Conservation (phyloP, 2,329 filamentous ascomycete genomes). For the Neofusicoccum ribis region DNA sequence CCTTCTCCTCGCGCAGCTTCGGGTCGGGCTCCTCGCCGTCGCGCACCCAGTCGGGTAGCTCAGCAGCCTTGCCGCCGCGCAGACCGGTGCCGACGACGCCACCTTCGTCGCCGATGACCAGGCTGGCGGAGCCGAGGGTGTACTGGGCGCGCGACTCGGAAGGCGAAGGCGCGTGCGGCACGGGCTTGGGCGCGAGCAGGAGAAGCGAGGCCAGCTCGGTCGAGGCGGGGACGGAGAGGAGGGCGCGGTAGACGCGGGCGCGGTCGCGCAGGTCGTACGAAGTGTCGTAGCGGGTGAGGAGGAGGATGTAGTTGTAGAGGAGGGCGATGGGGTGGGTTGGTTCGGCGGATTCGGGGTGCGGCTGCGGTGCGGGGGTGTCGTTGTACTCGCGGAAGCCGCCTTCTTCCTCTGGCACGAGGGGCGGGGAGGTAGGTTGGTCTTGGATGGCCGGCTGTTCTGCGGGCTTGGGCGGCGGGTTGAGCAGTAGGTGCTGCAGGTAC, state of each 20-base stretch:
- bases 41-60: conserved; percentile 81
- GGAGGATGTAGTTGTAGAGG: conserved; percentile 81
- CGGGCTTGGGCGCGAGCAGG: conserved; percentile 89
- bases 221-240: conserved; percentile 72
- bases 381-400: conserved; percentile 26
- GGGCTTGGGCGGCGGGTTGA: conserved; percentile 45
- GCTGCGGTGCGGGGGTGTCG: conserved; percentile 19
- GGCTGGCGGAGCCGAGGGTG: conserved; percentile 77
- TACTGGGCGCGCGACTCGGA: conserved; percentile 79
- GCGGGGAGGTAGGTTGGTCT: conserved; percentile 11
- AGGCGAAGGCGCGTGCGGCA: conserved; percentile 85
- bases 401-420: conserved; percentile 13
- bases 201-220: conserved; percentile 87
- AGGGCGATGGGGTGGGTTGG: conserved; percentile 65
- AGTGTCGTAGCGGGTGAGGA: conserved; percentile 86
- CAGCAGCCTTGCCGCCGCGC: conserved; percentile 74
- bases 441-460: neutral
- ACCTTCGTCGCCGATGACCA: conserved; percentile 77
- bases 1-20: conserved; percentile 64
- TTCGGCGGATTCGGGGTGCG: conserved; percentile 23
- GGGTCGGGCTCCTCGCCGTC: conserved; percentile 78
- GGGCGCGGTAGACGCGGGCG: conserved; percentile 80
- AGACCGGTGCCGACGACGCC: conserved; percentile 65
- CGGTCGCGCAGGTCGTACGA: conserved; percentile 95
- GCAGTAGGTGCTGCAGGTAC: conserved; percentile 83